Base-by-base conservation (phyloP, 139 green algal species). In the Gonium pectorale region DNA sequence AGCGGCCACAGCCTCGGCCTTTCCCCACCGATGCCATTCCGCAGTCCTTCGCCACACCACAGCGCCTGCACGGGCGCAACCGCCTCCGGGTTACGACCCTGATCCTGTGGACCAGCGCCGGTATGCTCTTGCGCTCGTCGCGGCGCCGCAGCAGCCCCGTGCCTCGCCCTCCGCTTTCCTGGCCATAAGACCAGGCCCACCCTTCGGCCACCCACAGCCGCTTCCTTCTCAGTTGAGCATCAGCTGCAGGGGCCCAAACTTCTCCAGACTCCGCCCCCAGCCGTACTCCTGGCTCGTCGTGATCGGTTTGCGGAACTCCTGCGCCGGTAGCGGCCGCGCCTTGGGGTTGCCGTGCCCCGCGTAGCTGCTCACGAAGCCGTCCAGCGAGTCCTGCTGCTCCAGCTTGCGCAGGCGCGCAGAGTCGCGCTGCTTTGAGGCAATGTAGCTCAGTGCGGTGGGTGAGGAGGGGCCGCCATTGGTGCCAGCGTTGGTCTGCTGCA, bases 181-280 rank as follows among this genome's bases (percentile, higher is more conserved):
- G n/a, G n/a, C n/a, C n/a, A n/a, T n/a, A n/a, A n/a, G n/a, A n/a
- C n/a, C n/a, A n/a, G n/a, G n/a, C n/a, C n/a, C n/a, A n/a, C n/a
- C n/a, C n/a, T n/a, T n/a, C n/a, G n/a, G 33, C 64, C 60, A 8
- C 15, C n/a, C 13, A 40, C 13, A 67, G n/a, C 60, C 26, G 60
- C 60, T 19, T 35, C 29, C 60, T 29, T 24, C 26, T 13, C 17
- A 81, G 26, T 81, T 81, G 5, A 83, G 29, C 5, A 51, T 3
- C 17, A 83, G 41, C 40, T 59, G 19, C 75, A 83, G 59, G 22
- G 72, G 44, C 4, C 75, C 75, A 40, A 83, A 83, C 41, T 63
- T n/a, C 75, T 83, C 75, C 17, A 83, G 41, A 60, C 35, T 83
- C 5, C 60, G 59, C 5, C 75, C 75, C 75, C 75, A 83, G n/a